Conservation (phyloP, 768 basidiomycete genomes). For the Leccinum olivaceopallidum region DNA sequence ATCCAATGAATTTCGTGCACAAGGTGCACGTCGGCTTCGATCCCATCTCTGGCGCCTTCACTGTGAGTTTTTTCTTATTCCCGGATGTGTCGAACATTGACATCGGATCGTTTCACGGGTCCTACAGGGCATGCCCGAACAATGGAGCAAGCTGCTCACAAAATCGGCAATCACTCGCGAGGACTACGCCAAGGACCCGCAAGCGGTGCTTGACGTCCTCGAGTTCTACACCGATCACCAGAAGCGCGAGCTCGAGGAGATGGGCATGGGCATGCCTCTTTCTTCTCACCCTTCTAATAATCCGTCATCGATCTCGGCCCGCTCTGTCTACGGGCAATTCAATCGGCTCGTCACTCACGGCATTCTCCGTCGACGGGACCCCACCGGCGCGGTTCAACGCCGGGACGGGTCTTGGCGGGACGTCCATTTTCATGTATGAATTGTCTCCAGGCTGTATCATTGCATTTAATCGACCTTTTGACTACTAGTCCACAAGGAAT, state of each 20-base stretch:
- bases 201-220: conserved; percentile 95
- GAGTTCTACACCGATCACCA: conserved; percentile 99
- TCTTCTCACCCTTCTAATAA: conserved; percentile 9
- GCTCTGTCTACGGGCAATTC: conserved; percentile 22
- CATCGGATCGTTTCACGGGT: conserved; percentile 1
- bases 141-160: conserved; percentile 95
- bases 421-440: conserved; percentile 16
- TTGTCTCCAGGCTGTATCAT: no score
- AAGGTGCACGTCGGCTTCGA: conserved; percentile 99
- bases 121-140: conserved; percentile 87
- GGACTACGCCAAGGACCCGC: conserved; percentile 95
- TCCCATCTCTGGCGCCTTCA: conserved; percentile 90
- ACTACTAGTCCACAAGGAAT: conserved; percentile 34
- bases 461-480: no score
- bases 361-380: conserved; percentile 34
- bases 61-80: conserved; percentile 50
- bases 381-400: conserved; percentile 85
- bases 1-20: conserved; percentile 97
- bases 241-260: conserved; percentile 84
- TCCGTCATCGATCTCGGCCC: conserved; percentile 34
- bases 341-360: conserved; percentile 32
- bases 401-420: conserved; percentile 88
- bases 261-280: conserved; percentile 36
- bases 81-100: not conserved
- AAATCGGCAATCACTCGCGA: conserved; percentile 97